These are phyloP conservation scores for Gentiana dahurica DNA, from an alignment of 257 asterid genomes.

Conservation along the genomic window DNA sequence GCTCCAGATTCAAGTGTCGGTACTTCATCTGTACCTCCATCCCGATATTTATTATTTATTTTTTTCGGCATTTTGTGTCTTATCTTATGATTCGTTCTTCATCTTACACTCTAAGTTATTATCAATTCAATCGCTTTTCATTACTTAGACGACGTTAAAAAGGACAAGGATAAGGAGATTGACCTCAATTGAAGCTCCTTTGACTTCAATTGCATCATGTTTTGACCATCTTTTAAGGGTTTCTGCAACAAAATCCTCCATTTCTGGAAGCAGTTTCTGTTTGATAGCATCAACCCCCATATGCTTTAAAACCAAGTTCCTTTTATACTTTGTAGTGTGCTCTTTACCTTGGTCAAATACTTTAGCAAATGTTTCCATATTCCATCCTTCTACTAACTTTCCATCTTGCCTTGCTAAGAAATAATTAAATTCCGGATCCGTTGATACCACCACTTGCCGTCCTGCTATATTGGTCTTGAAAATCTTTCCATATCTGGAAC, in stretches of 20 bases:
- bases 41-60: no score
- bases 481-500: constrained; percentile 39
- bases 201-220: constrained; percentile 19
- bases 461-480: constrained; percentile 51
- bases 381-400: constrained; percentile 5
- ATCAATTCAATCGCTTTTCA: no score
- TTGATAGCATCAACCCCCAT: neutral
- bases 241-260: neutral
- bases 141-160: no score
- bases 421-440: neutral
- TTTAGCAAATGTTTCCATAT: neutral
- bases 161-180: neutral
- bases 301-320: neutral
- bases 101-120: no score
- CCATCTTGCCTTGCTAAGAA: constrained; percentile 28
- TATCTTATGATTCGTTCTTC: no score
- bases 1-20: no score
- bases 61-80: no score
- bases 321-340: neutral
- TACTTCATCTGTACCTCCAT: no score
- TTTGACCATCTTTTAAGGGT: neutral
- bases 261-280: neutral
- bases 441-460: constrained; percentile 29
- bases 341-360: neutral
- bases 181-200: constrained; percentile 14